Percentiles rank a stretch among this genome's conserved stretches.
phyloP scores from a whole-genome alignment of 441 rosid species.

The Corymbia citriodora region DNA sequence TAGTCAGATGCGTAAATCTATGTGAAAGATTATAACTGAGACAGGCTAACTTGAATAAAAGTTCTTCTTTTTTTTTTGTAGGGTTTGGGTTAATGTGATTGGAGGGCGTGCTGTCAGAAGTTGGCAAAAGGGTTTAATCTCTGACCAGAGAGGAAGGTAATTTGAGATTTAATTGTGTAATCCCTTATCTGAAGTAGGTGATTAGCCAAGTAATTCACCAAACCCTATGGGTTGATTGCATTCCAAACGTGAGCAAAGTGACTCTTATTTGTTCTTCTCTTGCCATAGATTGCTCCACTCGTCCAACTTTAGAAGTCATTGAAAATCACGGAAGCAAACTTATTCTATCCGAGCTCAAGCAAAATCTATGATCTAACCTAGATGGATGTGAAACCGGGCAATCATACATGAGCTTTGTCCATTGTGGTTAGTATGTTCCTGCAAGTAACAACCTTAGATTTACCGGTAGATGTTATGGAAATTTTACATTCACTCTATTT shows the following conservation, averaged over 20 bases:
- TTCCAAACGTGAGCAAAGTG: no score
- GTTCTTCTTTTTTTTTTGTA: not conserved
- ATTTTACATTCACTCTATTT: not conserved
- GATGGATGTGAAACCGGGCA: not conserved
- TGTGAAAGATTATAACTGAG: not conserved
- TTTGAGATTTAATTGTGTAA: not conserved
- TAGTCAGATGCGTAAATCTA: not conserved
- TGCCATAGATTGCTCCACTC: not conserved
- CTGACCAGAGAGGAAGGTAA: not conserved
- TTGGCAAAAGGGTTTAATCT: not conserved
- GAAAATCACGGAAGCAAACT: not conserved
- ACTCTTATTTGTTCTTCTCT: no score
- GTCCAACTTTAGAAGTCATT: not conserved
- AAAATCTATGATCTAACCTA: not conserved
- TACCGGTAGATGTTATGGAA: accelerated
- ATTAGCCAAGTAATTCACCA: no score
- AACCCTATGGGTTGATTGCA: no score
- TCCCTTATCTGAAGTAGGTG: not conserved
- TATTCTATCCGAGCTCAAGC: accelerated
- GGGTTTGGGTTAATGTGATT: not conserved
- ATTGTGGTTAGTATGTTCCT: not conserved
- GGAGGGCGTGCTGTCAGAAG: not conserved
- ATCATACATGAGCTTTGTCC: not conserved
- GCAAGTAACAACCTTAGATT: not conserved
- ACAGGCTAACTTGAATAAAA: not conserved